These are phyloP conservation scores for Kernera saxatilis DNA, from an alignment of 345 rosid genomes.

Conservation along the genomic window DNA sequence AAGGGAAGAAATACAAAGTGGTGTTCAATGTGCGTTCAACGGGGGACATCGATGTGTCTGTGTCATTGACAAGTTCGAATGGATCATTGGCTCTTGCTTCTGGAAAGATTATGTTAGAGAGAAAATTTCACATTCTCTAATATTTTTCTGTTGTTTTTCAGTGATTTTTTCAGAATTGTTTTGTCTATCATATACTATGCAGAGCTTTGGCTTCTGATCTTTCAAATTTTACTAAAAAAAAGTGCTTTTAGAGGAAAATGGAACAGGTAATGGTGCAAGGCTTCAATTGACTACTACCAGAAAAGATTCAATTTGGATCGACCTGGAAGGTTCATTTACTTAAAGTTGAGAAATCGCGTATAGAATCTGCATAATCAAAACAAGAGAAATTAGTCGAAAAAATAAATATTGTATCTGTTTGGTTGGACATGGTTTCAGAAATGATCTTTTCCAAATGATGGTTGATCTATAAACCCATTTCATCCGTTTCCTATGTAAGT, in stretches of 20 bases:
- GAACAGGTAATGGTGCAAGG: conserved; percentile 52
- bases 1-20: conserved; percentile 71
- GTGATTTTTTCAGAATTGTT: neutral
- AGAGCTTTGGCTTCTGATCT: conserved; percentile 73
- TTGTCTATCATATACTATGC: no score
- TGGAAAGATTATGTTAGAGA: conserved; percentile 48
- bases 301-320: conserved; percentile 75
- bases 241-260: conserved; percentile 54
- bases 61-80: conserved; percentile 56
- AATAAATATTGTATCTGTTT: no score
- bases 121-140: neutral
- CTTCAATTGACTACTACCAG: conserved; percentile 59
- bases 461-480: no score
- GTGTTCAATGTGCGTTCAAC: conserved; percentile 63
- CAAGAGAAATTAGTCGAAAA: no score
- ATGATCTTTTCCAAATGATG: no score
- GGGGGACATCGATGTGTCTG: conserved; percentile 53
- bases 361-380: no score
- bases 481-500: no score
- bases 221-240: conserved; percentile 67
- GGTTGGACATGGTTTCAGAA: no score
- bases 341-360: no score
- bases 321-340: conserved; percentile 64
- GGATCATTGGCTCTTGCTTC: conserved; percentile 53
- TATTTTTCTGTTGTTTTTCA: neutral